Evolutionary conservation across 768 basidiomycete species (phyloP).

Genomic region (Hypsizygus marmoreus): DNA sequence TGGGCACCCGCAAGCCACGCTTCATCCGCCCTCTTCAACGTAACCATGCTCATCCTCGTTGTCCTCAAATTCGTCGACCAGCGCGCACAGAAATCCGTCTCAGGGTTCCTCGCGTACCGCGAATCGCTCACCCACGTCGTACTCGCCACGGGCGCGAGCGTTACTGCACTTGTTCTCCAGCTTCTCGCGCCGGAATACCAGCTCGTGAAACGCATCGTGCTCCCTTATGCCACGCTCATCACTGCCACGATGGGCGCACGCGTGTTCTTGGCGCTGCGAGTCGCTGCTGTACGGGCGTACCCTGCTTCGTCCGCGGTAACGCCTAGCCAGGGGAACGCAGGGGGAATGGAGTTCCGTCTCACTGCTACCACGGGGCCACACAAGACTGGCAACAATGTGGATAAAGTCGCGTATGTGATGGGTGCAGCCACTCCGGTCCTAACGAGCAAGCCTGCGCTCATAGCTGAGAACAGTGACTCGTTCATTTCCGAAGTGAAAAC

Average conservation of each 20-base stretch:
- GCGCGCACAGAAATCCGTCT: not conserved
- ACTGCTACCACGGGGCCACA: no score
- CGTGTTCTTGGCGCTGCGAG: conserved; percentile 12
- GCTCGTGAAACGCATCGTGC: conserved; percentile 5
- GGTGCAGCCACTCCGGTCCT: no score
- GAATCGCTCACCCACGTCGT: conserved; percentile 7
- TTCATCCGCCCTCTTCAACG: conserved; percentile 10
- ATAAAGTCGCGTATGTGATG: no score
- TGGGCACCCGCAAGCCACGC: conserved; percentile 11
- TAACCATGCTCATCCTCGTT: conserved; percentile 8
- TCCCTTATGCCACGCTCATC: conserved; percentile 10
- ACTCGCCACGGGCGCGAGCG: conserved; percentile 8
- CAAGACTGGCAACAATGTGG: no score
- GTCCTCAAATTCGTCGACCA: conserved; percentile 8
- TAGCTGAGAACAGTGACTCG: no score
- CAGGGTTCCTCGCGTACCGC: not conserved
- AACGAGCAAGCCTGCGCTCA: no score
- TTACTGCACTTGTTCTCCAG: conserved; percentile 8
- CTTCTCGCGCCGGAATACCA: conserved; percentile 6
- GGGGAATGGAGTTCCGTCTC: no score
- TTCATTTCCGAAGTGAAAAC: no score
- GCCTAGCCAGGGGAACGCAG: no score
- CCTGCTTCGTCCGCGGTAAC: no score
- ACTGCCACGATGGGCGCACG: conserved; percentile 15
- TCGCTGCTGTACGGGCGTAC: no score